Evolutionary conservation across 2,329 filamentous ascomycete species (phyloP), one percentile per base, ranked within the genome.

Genomic region (Stemphylium lycopersici): DNA sequence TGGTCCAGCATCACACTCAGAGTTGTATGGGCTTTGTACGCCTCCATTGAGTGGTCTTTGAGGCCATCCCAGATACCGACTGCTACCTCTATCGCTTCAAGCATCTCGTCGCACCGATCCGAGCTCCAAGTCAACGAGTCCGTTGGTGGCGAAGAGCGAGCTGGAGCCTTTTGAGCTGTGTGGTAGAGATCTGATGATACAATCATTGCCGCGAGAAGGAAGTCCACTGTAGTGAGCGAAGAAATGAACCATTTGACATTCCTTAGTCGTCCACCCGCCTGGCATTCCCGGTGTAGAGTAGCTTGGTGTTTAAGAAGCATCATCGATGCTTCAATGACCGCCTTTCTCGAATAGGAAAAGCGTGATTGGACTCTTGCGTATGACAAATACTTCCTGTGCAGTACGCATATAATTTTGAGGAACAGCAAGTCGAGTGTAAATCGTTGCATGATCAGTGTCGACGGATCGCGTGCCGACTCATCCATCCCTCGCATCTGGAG

Each of bases 321-420:
- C 81, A 97, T 82, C 0, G 92, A 91, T 1, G 93, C 90, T 67
- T 96, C 91, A 36, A 98, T 88, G 59, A 91, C 95, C 18, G 87
- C 89, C 36, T 88, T 87, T 26, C 93, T 85, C 2, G 92, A 96
- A 69, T 95, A 91, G 7, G 87, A 85, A 68, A 96, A 98, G 7
- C 92, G 84, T 8, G 89, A 81, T 65, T 93, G 95, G 55, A 90
- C 85, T 42, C 69, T 60, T 22, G 92, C 90, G 55, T 87, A 85
- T n/a, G 85, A 81, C 53, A 96, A 83, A 72, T 95, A 97, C 60
- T 92, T 92, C 45, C 92, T 85, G 74, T 99, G 95, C 34, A 99
- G 83, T 18, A 96, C 84, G 66, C 91, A 96, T 66, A 96, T 83
- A 15, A 92, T 90, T 77, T 96, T 96, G 60, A 96, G 87, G 70